A percentile compares a stretch with the other conserved stretches of the same genome.
phyloP scores from a whole-genome alignment of 441 rosid species.

The Populus trichocarpa region DNA sequence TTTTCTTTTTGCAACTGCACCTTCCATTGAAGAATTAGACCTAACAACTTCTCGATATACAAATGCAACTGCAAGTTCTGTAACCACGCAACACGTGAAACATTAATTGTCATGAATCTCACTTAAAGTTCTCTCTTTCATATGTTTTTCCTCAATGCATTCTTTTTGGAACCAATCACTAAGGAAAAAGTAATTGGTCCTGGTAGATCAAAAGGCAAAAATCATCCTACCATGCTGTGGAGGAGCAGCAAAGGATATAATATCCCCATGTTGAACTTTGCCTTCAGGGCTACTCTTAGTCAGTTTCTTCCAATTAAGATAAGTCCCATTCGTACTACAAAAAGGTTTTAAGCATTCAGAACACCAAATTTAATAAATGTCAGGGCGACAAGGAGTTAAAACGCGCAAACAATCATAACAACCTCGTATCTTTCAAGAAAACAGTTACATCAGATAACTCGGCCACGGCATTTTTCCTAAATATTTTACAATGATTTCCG shows the following conservation, averaged over 20 bases:
- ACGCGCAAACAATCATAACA: conserved; percentile 4
- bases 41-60: conserved; percentile 74
- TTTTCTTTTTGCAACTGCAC: conserved; percentile 61
- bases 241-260: conserved; percentile 72
- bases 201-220: background rate
- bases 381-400: background rate
- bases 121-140: background rate
- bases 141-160: background rate
- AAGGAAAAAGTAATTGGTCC: background rate
- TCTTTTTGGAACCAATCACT: background rate
- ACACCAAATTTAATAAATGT: background rate
- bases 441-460: conserved; percentile 39
- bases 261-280: conserved; percentile 77
- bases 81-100: conserved; percentile 13
- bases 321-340: conserved; percentile 85
- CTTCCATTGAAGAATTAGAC: conserved; percentile 27
- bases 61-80: conserved; percentile 80
- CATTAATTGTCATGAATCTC: background rate
- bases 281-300: conserved; percentile 57
- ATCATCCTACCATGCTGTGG: conserved; percentile 70
- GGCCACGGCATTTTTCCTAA: conserved; percentile 35
- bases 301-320: conserved; percentile 75
- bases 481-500: conserved; percentile 75
- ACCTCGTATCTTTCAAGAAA: conserved; percentile 85
- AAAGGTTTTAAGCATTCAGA: conserved; percentile 4